Percentiles rank a stretch among this genome's conserved stretches.
phyloP scores from a whole-genome alignment of 1,139 yeast genomes.

The Debaryomyces robertsiae region DNA sequence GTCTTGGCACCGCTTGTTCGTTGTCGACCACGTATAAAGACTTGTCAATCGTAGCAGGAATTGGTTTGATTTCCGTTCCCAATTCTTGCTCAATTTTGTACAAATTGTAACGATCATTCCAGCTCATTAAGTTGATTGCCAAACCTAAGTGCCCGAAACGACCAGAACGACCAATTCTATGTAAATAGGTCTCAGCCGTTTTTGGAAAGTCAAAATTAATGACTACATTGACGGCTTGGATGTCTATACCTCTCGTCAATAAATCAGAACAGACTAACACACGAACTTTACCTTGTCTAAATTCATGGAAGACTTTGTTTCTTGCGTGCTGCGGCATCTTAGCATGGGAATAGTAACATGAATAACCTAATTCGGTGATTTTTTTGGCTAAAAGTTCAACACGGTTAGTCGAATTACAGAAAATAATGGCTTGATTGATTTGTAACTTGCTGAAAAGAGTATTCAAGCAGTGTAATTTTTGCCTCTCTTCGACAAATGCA shows the following conservation, averaged over 20 bases:
- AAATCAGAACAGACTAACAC: slow-evolving; percentile 95
- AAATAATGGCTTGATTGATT: slow-evolving; percentile 93
- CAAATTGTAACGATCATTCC: slow-evolving; percentile 93
- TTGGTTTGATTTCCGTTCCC: slow-evolving; percentile 96
- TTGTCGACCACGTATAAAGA: slow-evolving; percentile 86
- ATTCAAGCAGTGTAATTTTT: slow-evolving; percentile 92
- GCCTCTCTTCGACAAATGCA: slow-evolving; percentile 96
- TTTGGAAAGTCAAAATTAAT: slow-evolving; percentile 98
- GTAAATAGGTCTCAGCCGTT: slow-evolving; percentile 95
- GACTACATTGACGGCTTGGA: slow-evolving; percentile 97
- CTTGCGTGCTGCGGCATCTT: slow-evolving; percentile 97
- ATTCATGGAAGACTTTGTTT: slow-evolving; percentile 97
- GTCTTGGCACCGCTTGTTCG: slow-evolving; percentile 76
- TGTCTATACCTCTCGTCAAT: slow-evolving; percentile 97
- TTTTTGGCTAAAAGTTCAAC: slow-evolving; percentile 94
- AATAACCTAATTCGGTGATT: slow-evolving; percentile 93
- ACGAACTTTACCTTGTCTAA: slow-evolving; percentile 97
- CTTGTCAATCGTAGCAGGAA: slow-evolving; percentile 88
- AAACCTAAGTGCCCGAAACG: slow-evolving; percentile 98
- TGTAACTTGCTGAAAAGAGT: slow-evolving; percentile 92
- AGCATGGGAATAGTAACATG: slow-evolving; percentile 97
- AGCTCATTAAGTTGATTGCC: slow-evolving; percentile 93
- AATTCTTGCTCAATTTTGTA: slow-evolving; percentile 96
- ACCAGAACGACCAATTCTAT: slow-evolving; percentile 99
- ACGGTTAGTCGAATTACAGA: slow-evolving; percentile 94